Percentiles rank a stretch among this genome's conserved stretches.
Conservation (phyloP, 2,329 filamentous ascomycete species). For the Trichoderma cornu-damae region DNA sequence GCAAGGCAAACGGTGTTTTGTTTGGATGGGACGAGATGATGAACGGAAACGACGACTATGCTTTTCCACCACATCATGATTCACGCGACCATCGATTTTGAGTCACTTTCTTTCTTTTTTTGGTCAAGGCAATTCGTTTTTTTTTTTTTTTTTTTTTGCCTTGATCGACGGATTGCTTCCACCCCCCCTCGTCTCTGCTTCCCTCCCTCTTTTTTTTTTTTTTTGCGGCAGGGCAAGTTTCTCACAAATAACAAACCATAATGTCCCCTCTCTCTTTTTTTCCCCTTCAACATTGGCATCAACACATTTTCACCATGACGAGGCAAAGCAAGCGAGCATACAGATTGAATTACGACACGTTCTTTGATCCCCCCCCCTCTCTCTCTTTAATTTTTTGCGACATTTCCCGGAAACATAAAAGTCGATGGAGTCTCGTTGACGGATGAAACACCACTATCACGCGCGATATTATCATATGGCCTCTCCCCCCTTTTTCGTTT, state of each 20-base stretch:
- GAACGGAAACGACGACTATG: slow-evolving; percentile 11
- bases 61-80: slow-evolving; percentile 4
- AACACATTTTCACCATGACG: neutral
- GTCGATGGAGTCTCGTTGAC: neutral
- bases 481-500: neutral
- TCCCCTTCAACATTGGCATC: slow-evolving; percentile 2
- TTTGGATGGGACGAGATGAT: slow-evolving; percentile 13
- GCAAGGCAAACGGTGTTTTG: slow-evolving; percentile 3
- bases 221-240: neutral
- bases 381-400: neutral
- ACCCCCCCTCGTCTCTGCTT: no score
- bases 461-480: neutral
- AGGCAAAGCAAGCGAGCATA: slow-evolving; percentile 9
- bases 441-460: neutral
- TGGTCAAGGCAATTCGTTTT: neutral
- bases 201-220: neutral
- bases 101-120: neutral
- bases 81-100: slow-evolving; percentile 4
- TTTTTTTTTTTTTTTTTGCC: neutral
- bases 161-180: neutral
- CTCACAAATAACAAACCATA: neutral
- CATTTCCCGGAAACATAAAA: neutral
- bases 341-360: slow-evolving; percentile 12
- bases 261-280: neutral
- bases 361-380: slow-evolving; percentile 6